Conservation (phyloP, 1,284 basidiomycete genomes). For the Microstroma glucosiphilum region DNA sequence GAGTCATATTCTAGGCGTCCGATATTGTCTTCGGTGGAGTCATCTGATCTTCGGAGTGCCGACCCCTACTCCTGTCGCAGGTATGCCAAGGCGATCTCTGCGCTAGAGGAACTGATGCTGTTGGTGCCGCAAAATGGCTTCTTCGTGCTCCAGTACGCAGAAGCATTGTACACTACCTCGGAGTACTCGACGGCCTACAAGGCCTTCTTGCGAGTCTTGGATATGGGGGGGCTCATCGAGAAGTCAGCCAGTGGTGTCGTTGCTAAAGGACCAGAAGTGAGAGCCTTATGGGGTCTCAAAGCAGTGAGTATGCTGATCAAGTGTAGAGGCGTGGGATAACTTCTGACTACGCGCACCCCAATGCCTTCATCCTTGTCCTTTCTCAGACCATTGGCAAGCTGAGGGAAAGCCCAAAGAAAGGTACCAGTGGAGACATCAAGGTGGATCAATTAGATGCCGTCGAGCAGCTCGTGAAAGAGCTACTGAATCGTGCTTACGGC, state of each 20-base stretch:
- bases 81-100: conserved; percentile 64
- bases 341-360: no score
- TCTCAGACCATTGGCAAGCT: conserved; percentile 1
- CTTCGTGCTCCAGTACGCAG: conserved; percentile 72
- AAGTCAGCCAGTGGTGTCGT: background rate
- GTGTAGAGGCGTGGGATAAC: background rate
- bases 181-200: conserved; percentile 54
- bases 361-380: background rate
- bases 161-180: conserved; percentile 73
- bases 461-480: conserved; percentile 12
- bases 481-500: conserved; percentile 12
- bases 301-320: conserved; percentile 19
- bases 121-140: conserved; percentile 79
- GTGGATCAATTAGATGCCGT: conserved; percentile 11
- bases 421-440: conserved; percentile 2
- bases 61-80: conserved; percentile 36
- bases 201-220: conserved; percentile 40
- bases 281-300: conserved; percentile 47
- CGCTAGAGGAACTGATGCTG: conserved; percentile 72
- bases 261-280: conserved; percentile 23
- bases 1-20: background rate
- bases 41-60: conserved; percentile 32
- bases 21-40: background rate
- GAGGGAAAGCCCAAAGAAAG: background rate
- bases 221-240: conserved; percentile 24